Base-by-base conservation (phyloP, 164 flowering plant species). In the Vitis amurensis region DNA sequence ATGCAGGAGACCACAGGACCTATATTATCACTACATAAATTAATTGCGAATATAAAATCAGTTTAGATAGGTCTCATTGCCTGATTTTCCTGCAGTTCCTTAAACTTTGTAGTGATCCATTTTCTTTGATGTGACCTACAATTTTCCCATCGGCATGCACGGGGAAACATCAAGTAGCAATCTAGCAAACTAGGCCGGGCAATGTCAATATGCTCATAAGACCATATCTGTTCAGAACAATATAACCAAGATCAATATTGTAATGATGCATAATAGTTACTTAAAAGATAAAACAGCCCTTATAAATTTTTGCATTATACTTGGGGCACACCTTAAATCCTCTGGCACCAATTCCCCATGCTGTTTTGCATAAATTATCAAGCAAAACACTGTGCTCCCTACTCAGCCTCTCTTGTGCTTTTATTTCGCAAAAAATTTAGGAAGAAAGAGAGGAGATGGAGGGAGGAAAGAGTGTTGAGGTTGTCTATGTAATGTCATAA, bases 181-280 rank as follows among this genome's bases (percentile, higher is more conserved):
- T 68, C 64, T 5, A 63, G 61, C 47, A 71, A 11, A 53, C 55
- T 55, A 19, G 87, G 87, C 17, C 83, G 76, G 29, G 69, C 83
- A 68, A 84, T 56, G 57, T 81, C 81, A 63, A 84, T 71, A 66
- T 84, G 87, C 75, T 81, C 87, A 72, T 75, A 84, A 59, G 75
- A 79, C 87, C 87, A 84, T 8, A 84, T 63, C 87, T 84, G 79
- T 30, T 3, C 61, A 64, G 13, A 71, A 10, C 19, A 67, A 53
- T 9, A 29, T 53, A 55, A 58, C 44, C 14, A 17, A 68, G 19
- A 51, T 66, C 31, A 66, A 31, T 31, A 50, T 1, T 11, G 59
- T 56, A 8, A 58, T 23, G 44, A 37, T 37, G 44, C 44, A 37
- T 37, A 37, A 37, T 37, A 37, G 44, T 6, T 6, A 37, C 44